Evolutionary conservation across 768 basidiomycete species (phyloP), one percentile per base, ranked within the genome.

Genomic region (Hygrocybe punicea): DNA sequence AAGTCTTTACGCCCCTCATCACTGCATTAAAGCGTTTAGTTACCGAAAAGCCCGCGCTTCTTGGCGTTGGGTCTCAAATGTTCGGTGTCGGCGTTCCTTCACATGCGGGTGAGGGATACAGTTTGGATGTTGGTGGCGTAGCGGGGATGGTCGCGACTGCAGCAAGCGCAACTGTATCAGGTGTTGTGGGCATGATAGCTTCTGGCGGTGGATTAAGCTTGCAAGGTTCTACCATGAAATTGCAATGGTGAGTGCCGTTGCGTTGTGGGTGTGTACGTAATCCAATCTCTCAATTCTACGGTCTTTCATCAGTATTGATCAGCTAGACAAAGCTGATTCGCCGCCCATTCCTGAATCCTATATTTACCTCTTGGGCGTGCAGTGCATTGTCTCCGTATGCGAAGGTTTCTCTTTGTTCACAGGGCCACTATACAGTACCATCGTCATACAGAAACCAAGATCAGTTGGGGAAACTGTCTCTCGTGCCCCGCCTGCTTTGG

Each of bases 311-410:
- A 97, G 95, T 68, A 98, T 99, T 63, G 96, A 99, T 68, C 97
- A 98, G 70, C 83, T 98, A 11, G 96, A 99, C 75, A 99, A 99
- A 70, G 89, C 93, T 0, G 97, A 99, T 63, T 85, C 94, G 0
- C 97, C 97, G 0, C 79, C 84, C 0, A 94, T 98, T 53, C 96
- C 97, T 0, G 97, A 99, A 57, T 81, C 89, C 3, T 98, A 99
- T 68, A 82, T 96, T 60, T 96, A 95, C 67, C 86, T 99, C 7
- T 82, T 99, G 1, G 91, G 86, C 1, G 81, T 97, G 0, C 94
- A 98, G 64, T 94, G 89, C 65, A 79, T 98, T 8, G 81, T 89
- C 25, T 86, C 91, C 0, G 74, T 99, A 2, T 92, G 89, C 58
- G 92, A 94, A 63, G 94, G 93, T 1, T 86, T 95, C 52, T 85